Percentiles rank a stretch among this genome's conserved stretches.
Conservation (phyloP, 768 basidiomycete genomes). For the Termitomyces sp. region DNA sequence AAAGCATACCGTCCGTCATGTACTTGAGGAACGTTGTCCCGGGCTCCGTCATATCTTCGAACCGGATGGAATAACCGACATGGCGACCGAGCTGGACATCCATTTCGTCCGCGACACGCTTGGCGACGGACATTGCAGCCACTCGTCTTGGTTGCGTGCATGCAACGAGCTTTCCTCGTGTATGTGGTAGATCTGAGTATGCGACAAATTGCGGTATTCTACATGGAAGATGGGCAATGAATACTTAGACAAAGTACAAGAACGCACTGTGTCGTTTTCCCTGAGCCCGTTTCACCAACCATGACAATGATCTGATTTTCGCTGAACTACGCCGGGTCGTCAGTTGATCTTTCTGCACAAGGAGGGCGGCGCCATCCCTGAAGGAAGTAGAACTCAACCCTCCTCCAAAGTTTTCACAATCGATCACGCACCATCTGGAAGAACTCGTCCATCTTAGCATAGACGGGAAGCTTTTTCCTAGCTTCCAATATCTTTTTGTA, state of each 20-base stretch:
- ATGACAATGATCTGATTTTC: constrained; percentile 84
- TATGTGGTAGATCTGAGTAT: constrained; percentile 89
- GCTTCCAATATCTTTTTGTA: constrained; percentile 84
- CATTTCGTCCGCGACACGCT: constrained; percentile 99
- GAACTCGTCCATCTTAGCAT: constrained; percentile 89
- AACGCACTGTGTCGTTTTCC: constrained; percentile 91
- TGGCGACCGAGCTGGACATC: constrained; percentile 93
- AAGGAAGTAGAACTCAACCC: constrained; percentile 39
- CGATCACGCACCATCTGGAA: constrained; percentile 68
- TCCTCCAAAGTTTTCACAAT: constrained; percentile 26
- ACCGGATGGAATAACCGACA: constrained; percentile 97
- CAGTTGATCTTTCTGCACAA: constrained; percentile 21
- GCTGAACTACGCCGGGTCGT: constrained; percentile 46
- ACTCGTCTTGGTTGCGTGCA: constrained; percentile 97
- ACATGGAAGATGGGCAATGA: constrained; percentile 10
- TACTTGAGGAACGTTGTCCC: constrained; percentile 96
- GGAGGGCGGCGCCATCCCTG: constrained; percentile 33
- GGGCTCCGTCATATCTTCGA: constrained; percentile 92
- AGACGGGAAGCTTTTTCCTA: constrained; percentile 90
- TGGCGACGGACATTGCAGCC: constrained; percentile 96
- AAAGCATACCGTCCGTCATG: constrained; percentile 99
- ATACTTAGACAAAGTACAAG: background rate
- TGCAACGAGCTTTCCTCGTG: constrained; percentile 85
- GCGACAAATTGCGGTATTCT: constrained; percentile 95
- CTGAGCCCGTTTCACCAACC: constrained; percentile 93